phyloP scores from a whole-genome alignment of 805 yeast genomes.

The Hanseniaspora mollemarum region DNA sequence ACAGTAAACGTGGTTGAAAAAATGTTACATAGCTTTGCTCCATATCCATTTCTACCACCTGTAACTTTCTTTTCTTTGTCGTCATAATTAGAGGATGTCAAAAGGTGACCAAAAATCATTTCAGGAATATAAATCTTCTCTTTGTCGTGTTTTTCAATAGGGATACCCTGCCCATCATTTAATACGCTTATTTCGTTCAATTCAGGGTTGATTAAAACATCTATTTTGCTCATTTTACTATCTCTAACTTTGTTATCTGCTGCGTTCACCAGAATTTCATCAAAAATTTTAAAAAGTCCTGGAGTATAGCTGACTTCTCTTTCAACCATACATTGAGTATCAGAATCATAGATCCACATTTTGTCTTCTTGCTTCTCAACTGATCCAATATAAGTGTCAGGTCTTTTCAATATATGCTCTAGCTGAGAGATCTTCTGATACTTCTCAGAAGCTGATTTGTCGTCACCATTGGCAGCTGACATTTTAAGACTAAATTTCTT shows the following conservation, averaged over 20 bases:
- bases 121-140: slow-evolving; percentile 92
- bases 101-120: slow-evolving; percentile 84
- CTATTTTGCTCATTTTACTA: slow-evolving; percentile 73
- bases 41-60: slow-evolving; percentile 97
- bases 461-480: not conserved
- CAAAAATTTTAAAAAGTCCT: slow-evolving; percentile 90
- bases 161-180: slow-evolving; percentile 94
- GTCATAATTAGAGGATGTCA: slow-evolving; percentile 92
- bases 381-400: slow-evolving; percentile 95
- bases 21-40: slow-evolving; percentile 94
- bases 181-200: slow-evolving; percentile 62
- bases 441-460: slow-evolving; percentile 48
- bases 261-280: slow-evolving; percentile 93
- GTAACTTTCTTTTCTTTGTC: slow-evolving; percentile 91
- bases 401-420: slow-evolving; percentile 92
- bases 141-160: slow-evolving; percentile 82
- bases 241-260: slow-evolving; percentile 97
- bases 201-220: slow-evolving; percentile 70
- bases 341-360: slow-evolving; percentile 78
- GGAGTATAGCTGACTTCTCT: slow-evolving; percentile 74
- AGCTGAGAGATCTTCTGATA: slow-evolving; percentile 90
- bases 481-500: not conserved
- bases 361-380: slow-evolving; percentile 67
- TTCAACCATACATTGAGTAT: slow-evolving; percentile 46
- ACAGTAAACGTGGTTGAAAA: slow-evolving; percentile 78